phyloP scores from a whole-genome alignment of 805 yeast genomes.

The Nakazawaea pomicola region DNA sequence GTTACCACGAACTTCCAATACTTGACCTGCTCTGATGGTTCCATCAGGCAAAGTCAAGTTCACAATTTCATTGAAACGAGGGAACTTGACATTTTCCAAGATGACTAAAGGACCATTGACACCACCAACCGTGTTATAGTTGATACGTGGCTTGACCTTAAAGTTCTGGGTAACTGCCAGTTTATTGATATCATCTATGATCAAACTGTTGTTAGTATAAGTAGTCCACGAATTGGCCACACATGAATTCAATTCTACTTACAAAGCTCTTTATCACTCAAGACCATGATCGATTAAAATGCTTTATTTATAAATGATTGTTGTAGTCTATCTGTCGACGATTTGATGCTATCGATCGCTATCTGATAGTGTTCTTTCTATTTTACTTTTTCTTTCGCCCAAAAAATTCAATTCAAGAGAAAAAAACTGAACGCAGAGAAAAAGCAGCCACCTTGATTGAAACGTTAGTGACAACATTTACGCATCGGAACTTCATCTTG shows the following conservation, averaged over 20 bases:
- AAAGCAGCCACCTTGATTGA: too few relatives aligned
- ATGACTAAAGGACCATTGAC: constrained; percentile 98
- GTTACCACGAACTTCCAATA: constrained; percentile 93
- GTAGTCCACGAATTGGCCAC: background rate
- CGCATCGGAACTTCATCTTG: background rate
- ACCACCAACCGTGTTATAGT: constrained; percentile 96
- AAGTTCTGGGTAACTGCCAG: constrained; percentile 90
- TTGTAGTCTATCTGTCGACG: too few relatives aligned
- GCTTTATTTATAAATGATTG: background rate
- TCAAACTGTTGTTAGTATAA: background rate
- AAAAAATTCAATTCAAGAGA: too few relatives aligned
- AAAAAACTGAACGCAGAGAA: too few relatives aligned
- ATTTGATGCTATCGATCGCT: too few relatives aligned
- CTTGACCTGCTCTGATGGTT: constrained; percentile 92
- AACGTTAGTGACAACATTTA: background rate
- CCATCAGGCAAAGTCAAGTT: constrained; percentile 97
- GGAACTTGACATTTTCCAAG: constrained; percentile 78
- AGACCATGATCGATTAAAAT: constrained; percentile 20
- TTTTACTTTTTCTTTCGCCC: too few relatives aligned
- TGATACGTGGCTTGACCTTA: constrained; percentile 83
- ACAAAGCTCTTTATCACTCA: constrained; percentile 37
- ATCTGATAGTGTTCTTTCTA: background rate
- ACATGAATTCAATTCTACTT: constrained; percentile 18
- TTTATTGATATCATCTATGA: constrained; percentile 68
- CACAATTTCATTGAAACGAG: constrained; percentile 94